Evolutionary conservation across 1,284 basidiomycete genomes (phyloP).

Genomic region (Rhodotorula glutinis): DNA sequence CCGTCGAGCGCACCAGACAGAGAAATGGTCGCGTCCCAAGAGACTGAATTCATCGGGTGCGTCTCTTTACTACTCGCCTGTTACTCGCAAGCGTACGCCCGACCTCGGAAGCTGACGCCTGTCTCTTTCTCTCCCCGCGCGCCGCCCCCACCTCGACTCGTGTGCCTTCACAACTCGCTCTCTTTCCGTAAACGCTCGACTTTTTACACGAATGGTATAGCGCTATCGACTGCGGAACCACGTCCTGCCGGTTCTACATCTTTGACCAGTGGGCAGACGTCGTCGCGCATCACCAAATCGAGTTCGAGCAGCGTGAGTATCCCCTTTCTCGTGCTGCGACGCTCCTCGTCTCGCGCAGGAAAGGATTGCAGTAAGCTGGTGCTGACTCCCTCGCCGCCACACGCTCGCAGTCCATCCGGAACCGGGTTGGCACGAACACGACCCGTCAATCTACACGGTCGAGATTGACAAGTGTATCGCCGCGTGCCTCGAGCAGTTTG

Average conservation of each 20-base stretch:
- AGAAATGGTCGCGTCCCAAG: constrained; percentile 23
- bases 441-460: constrained; percentile 76
- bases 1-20: constrained; percentile 19
- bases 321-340: not conserved
- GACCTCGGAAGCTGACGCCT: too few relatives aligned
- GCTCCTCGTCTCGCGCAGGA: too few relatives aligned
- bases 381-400: too few relatives aligned
- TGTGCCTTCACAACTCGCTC: too few relatives aligned
- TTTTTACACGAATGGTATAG: constrained; percentile 3
- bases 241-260: constrained; percentile 39
- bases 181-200: not conserved
- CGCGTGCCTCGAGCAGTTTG: constrained; percentile 68
- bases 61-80: not conserved
- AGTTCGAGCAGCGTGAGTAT: constrained; percentile 68
- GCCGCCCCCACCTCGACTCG: too few relatives aligned
- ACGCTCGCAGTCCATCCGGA: constrained; percentile 28
- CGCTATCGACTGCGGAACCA: constrained; percentile 39
- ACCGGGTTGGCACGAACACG: constrained; percentile 89
- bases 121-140: too few relatives aligned
- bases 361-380: too few relatives aligned
- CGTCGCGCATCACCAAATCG: constrained; percentile 60
- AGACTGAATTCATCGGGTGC: constrained; percentile 38
- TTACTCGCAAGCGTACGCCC: too few relatives aligned
- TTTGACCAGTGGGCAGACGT: constrained; percentile 76
- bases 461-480: constrained; percentile 76